A percentile compares a stretch with the other conserved stretches of the same genome.
These are phyloP conservation scores for Solanum hybrid DNA, from an alignment of 305 asterid species.

Conservation along the genomic window DNA sequence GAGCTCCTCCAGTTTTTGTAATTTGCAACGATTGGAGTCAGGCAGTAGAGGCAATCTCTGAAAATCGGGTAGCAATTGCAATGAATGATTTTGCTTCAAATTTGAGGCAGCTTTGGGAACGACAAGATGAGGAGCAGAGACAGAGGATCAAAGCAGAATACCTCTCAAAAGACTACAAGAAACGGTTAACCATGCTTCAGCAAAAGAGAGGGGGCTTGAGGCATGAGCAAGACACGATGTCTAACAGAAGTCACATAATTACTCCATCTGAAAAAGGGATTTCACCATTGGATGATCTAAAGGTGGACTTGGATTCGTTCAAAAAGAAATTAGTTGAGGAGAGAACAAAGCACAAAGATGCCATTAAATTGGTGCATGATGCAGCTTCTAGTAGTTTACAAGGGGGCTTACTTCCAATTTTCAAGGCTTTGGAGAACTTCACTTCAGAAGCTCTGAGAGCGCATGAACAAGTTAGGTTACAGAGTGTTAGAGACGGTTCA, in stretches of 20 bases:
- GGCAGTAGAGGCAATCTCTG: constrained; percentile 71
- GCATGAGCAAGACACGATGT: constrained; percentile 26
- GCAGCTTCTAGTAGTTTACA: constrained; percentile 84
- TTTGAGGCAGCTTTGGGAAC: constrained; percentile 67
- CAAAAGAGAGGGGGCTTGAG: constrained; percentile 25
- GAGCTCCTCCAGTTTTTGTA: constrained; percentile 82
- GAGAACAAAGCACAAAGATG: constrained; percentile 73
- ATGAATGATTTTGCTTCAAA: constrained; percentile 67
- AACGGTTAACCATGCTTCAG: constrained; percentile 32
- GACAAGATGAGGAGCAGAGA: constrained; percentile 81
- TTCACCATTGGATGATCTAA: constrained; percentile 54
- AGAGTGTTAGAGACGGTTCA: constrained; percentile 10
- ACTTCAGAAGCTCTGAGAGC: constrained; percentile 64
- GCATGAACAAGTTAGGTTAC: constrained; percentile 67
- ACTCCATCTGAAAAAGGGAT: constrained; percentile 50
- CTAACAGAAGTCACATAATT: constrained; percentile 36
- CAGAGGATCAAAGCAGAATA: constrained; percentile 72
- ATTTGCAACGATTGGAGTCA: constrained; percentile 84
- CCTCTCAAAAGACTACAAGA: constrained; percentile 50
- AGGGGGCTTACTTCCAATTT: constrained; percentile 86
- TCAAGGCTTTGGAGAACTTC: constrained; percentile 84
- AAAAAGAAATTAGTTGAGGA: constrained; percentile 56
- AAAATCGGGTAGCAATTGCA: constrained; percentile 55
- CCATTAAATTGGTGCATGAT: constrained; percentile 65
- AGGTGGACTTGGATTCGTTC: constrained; percentile 76